Evolutionary conservation across 768 basidiomycete genomes (phyloP).

Genomic region (Leucocoprinus sp.): DNA sequence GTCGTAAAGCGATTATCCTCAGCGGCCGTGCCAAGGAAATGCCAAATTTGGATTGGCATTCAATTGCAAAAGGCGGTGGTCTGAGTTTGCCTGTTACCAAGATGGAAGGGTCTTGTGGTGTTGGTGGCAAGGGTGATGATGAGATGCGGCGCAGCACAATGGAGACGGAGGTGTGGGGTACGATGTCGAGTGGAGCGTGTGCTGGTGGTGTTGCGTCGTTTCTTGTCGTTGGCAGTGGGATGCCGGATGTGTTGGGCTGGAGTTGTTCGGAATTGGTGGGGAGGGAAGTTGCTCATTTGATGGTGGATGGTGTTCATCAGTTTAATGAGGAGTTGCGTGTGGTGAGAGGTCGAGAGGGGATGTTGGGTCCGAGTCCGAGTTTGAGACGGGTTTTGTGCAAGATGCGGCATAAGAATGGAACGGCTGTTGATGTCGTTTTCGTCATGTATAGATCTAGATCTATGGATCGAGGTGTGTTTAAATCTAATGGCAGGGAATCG

Average conservation of each 20-base stretch:
- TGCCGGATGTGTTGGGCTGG: slow-evolving; percentile 63
- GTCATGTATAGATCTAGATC: slow-evolving; percentile 21
- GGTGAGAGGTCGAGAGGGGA: too few species aligned
- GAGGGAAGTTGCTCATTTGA: slow-evolving; percentile 30
- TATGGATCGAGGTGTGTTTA: too few species aligned
- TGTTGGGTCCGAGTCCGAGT: too few species aligned
- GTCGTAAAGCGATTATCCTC: slow-evolving; percentile 90
- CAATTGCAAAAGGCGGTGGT: slow-evolving; percentile 46
- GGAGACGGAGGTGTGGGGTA: slow-evolving; percentile 36
- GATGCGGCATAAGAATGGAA: slow-evolving; percentile 21
- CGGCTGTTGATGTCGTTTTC: slow-evolving; percentile 15
- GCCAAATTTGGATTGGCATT: slow-evolving; percentile 53
- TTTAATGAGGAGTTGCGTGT: slow-evolving; percentile 21
- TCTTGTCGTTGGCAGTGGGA: slow-evolving; percentile 39
- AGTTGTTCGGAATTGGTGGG: slow-evolving; percentile 45
- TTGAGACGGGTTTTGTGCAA: slow-evolving; percentile 4
- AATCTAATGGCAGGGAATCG: slow-evolving; percentile 12
- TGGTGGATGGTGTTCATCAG: slow-evolving; percentile 18
- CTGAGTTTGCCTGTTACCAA: slow-evolving; percentile 18
- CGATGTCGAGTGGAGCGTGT: slow-evolving; percentile 30
- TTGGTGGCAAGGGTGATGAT: not conserved
- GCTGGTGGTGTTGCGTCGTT: slow-evolving; percentile 23
- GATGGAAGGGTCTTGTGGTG: not conserved
- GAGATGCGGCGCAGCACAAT: slow-evolving; percentile 5
- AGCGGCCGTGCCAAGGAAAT: slow-evolving; percentile 68